phyloP scores from a whole-genome alignment of 1,284 basidiomycete species.

The Cryptococcus deneoformans region DNA sequence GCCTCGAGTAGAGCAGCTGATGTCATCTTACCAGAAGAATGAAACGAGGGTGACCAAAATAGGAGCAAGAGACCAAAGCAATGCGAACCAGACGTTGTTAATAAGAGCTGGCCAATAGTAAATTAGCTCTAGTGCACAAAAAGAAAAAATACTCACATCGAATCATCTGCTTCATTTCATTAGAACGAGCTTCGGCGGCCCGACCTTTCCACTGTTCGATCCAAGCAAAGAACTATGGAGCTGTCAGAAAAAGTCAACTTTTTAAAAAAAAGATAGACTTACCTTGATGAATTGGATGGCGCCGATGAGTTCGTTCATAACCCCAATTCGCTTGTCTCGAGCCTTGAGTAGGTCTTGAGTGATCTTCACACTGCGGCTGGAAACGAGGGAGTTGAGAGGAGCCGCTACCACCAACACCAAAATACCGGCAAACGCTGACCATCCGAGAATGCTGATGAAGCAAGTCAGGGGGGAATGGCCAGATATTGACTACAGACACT shows the following conservation, averaged over 20 bases:
- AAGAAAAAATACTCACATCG: slow-evolving; percentile 21
- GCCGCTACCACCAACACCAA: slow-evolving; percentile 68
- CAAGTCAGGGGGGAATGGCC: slow-evolving; percentile 4
- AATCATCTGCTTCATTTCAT: slow-evolving; percentile 41
- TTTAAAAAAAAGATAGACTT: slow-evolving; percentile 2
- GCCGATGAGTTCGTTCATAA: slow-evolving; percentile 79
- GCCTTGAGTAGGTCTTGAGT: slow-evolving; percentile 69
- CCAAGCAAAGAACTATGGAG: slow-evolving; percentile 48
- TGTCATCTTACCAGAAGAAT: slow-evolving; percentile 39
- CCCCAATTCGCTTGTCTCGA: slow-evolving; percentile 78
- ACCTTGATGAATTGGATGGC: slow-evolving; percentile 51
- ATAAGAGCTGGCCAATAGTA: slow-evolving; percentile 23
- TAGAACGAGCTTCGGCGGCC: slow-evolving; percentile 39
- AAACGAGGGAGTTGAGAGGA: slow-evolving; percentile 54
- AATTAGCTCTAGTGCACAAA: slow-evolving; percentile 1
- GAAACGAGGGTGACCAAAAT: slow-evolving; percentile 48
- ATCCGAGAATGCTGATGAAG: slow-evolving; percentile 66
- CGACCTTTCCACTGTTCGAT: slow-evolving; percentile 46
- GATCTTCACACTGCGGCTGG: slow-evolving; percentile 62
- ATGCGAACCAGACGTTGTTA: slow-evolving; percentile 32
- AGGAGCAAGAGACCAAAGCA: slow-evolving; percentile 41
- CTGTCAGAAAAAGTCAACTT: slow-evolving; percentile 40
- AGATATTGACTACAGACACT: slow-evolving; percentile 28
- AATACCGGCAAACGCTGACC: slow-evolving; percentile 81
- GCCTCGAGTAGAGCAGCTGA: neutral